phyloP scores from a whole-genome alignment of 2,329 filamentous ascomycete genomes.

The Exophiala bonariae region DNA sequence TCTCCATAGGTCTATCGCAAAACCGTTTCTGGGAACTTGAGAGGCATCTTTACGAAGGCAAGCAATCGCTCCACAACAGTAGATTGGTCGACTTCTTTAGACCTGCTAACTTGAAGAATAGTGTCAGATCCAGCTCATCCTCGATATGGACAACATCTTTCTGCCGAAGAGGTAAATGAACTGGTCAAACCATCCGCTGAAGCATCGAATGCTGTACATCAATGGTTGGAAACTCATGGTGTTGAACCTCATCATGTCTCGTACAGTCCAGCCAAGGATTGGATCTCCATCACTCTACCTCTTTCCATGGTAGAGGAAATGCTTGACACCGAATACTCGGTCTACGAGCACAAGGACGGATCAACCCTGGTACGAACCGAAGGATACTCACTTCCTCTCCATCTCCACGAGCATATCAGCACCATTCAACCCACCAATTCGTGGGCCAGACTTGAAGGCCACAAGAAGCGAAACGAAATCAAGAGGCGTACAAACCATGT shows the following conservation, averaged over 20 bases:
- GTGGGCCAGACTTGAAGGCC: constrained; percentile 15
- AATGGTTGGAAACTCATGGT: constrained; percentile 45
- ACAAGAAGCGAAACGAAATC: constrained; percentile 13
- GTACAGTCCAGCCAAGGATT: constrained; percentile 24
- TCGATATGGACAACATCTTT: constrained; percentile 24
- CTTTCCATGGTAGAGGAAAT: constrained; percentile 16
- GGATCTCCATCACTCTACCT: constrained; percentile 19
- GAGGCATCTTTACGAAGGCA: constrained; percentile 23
- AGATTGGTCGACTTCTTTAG: background rate
- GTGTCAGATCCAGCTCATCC: constrained; percentile 21
- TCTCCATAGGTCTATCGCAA: constrained; percentile 59
- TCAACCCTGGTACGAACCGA: constrained; percentile 22
- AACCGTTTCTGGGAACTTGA: constrained; percentile 27
- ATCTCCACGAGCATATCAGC: constrained; percentile 24
- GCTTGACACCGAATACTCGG: constrained; percentile 22
- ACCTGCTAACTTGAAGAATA: constrained; percentile 3
- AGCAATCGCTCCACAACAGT: background rate
- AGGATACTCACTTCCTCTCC: constrained; percentile 20
- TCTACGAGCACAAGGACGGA: constrained; percentile 21
- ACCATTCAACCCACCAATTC: constrained; percentile 25
- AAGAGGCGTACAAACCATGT: constrained; percentile 15
- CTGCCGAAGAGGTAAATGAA: constrained; percentile 24
- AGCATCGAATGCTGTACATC: constrained; percentile 17
- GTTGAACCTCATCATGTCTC: constrained; percentile 40
- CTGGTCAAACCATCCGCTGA: constrained; percentile 22